These are phyloP conservation scores for Penicillium decumbens DNA, from an alignment of 2,329 filamentous ascomycete species.

Conservation along the genomic window DNA sequence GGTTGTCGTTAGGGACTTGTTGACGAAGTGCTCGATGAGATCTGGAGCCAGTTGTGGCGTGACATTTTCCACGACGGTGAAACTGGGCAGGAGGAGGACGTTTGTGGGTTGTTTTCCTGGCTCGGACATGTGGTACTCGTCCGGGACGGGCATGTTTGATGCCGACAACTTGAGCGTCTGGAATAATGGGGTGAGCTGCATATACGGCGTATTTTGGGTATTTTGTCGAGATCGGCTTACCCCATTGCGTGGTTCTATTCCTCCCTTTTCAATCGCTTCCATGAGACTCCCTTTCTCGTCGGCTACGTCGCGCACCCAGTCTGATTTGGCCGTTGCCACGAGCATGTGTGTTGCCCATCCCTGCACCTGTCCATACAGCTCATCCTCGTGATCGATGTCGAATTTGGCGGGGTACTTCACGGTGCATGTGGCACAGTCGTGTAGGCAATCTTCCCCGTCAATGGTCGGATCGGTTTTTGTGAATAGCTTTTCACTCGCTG, in stretches of 20 bases:
- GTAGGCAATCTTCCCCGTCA: slow-evolving; percentile 84
- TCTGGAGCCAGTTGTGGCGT: slow-evolving; percentile 67
- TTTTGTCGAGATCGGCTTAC: slow-evolving; percentile 25
- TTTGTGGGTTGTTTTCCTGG: slow-evolving; percentile 63
- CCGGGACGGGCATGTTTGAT: slow-evolving; percentile 79
- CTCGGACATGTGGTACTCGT: slow-evolving; percentile 56
- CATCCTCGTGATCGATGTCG: slow-evolving; percentile 68
- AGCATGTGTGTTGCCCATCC: slow-evolving; percentile 86
- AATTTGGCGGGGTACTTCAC: slow-evolving; percentile 72
- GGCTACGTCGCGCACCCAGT: slow-evolving; percentile 85
- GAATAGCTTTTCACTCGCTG: slow-evolving; percentile 59
- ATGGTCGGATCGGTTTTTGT: slow-evolving; percentile 65
- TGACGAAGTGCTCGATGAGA: slow-evolving; percentile 67
- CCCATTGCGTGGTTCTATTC: slow-evolving; percentile 40
- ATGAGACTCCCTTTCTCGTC: slow-evolving; percentile 85
- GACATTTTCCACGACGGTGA: slow-evolving; percentile 77
- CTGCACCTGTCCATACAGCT: slow-evolving; percentile 78
- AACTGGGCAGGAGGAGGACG: slow-evolving; percentile 77
- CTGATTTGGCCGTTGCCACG: slow-evolving; percentile 90
- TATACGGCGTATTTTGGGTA: background rate
- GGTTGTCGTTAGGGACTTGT: slow-evolving; percentile 67
- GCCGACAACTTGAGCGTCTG: slow-evolving; percentile 86
- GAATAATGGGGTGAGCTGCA: slow-evolving; percentile 4
- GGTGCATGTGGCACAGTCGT: slow-evolving; percentile 78
- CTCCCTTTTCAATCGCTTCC: slow-evolving; percentile 61